Base-by-base conservation (phyloP, 371 early-diverging fungal species). In the Encephalitozoon cuniculi region DNA sequence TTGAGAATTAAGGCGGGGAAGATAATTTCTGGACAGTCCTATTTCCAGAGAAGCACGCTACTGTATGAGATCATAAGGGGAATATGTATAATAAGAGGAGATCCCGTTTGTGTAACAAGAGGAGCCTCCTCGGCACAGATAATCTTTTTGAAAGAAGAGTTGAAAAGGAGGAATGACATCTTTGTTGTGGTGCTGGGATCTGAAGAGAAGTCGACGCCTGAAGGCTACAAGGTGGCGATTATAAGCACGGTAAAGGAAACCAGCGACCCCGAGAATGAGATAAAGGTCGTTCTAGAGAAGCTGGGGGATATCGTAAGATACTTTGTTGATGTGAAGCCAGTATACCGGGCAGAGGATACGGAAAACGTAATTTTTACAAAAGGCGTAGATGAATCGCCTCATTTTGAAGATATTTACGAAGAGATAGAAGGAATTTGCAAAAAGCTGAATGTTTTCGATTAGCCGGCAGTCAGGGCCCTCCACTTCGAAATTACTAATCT, bases 341-440 rank as follows among this genome's bases (percentile, higher is more conserved):
- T 72, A 74, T 81, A 78, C 78, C 49, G 69, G 25, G 64, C 55
- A 32, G 64, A 34, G 23, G 65, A 54, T 53, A 86, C 82, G n/a
- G 79, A 83, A 9, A 91, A 92, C 71, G 87, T 90, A 75, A 88
- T 93, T 51, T 97, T 90, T 83, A 87, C 93, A 59, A 90, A 90
- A 78, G 91, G 91, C 43, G 96, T 94, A 80, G 97, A 98, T 87
- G 94, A 97, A 40, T 92, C 96, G 4, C 91, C 93, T 23, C 95
- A 96, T 88, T 95, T 97, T 88, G 99, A 94, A 85, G 91, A 94
- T 64, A 91, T 94, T 26, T 94, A 92, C 82, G 90, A 90, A 65
- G 96, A 97, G 51, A 41, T 81, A 25, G 26, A 59, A 64, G 32
- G 46, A 15, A 68, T 81, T 26, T 54, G 63, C 41, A 65, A 68